These are phyloP conservation scores for Rostrohypoxylon terebratum DNA, from an alignment of 495 filamentous ascomycete species.

Conservation along the genomic window DNA sequence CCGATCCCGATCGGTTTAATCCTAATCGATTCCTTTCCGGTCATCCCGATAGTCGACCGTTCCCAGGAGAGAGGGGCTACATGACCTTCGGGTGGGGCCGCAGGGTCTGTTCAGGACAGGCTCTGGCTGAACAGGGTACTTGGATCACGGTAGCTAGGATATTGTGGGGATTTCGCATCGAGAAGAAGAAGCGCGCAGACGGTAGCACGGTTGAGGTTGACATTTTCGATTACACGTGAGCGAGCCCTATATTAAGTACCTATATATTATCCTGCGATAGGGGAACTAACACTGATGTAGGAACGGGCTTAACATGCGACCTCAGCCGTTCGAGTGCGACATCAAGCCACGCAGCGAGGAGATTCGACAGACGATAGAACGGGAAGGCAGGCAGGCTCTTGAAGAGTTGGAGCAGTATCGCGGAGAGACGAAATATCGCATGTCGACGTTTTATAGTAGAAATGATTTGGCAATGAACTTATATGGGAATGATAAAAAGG, in stretches of 20 bases:
- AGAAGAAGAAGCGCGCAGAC: slow-evolving; percentile 59
- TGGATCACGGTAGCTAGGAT: slow-evolving; percentile 67
- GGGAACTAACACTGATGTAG: slow-evolving; percentile 51
- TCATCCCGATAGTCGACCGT: slow-evolving; percentile 63
- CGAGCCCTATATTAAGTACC: neutral
- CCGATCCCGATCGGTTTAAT: slow-evolving; percentile 68
- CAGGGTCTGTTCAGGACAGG: slow-evolving; percentile 68
- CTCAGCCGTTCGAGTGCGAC: slow-evolving; percentile 63
- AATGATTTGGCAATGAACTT: slow-evolving; percentile 43
- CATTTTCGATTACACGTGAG: slow-evolving; percentile 59
- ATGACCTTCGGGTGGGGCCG: slow-evolving; percentile 75
- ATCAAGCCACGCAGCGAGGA: slow-evolving; percentile 63
- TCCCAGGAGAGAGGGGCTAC: slow-evolving; percentile 69
- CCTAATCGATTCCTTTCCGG: slow-evolving; percentile 62
- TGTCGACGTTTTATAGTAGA: slow-evolving; percentile 63
- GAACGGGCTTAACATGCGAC: slow-evolving; percentile 68
- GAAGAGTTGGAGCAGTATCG: slow-evolving; percentile 65
- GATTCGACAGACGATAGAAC: slow-evolving; percentile 64
- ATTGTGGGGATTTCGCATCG: slow-evolving; percentile 67
- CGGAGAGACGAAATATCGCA: slow-evolving; percentile 68
- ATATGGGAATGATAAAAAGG: slow-evolving; percentile 42
- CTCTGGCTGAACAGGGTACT: slow-evolving; percentile 68
- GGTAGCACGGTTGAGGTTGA: slow-evolving; percentile 66
- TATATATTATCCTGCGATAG: neutral
- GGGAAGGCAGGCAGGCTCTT: slow-evolving; percentile 66